phyloP scores from a whole-genome alignment of 148 eudicot genomes.

The Fagopyrum tataricum region DNA sequence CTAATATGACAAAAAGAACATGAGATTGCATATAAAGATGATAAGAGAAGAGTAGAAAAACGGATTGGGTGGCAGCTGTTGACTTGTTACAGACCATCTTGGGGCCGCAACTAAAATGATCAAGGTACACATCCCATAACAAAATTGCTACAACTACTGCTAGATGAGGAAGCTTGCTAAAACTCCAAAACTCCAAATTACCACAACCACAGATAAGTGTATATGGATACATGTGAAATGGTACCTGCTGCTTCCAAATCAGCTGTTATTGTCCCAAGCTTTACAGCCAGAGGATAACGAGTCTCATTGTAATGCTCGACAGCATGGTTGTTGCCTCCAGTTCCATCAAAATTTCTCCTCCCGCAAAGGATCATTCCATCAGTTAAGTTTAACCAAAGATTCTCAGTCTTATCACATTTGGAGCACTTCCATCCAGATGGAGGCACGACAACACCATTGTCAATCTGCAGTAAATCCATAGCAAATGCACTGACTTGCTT shows the following conservation, averaged over 20 bases:
- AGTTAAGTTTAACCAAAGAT: slow-evolving; percentile 89
- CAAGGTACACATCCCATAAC: too few relatives aligned
- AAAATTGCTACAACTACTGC: too few relatives aligned
- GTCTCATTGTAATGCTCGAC: slow-evolving; percentile 72
- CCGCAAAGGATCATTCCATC: slow-evolving; percentile 96
- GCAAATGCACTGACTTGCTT: slow-evolving; percentile 74
- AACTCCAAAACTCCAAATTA: background rate
- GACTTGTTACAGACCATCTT: background rate
- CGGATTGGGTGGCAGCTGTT: background rate
- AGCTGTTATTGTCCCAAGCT: slow-evolving; percentile 92
- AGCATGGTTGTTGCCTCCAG: slow-evolving; percentile 95
- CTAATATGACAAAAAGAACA: slow-evolving; percentile 12
- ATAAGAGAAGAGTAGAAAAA: background rate
- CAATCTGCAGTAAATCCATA: slow-evolving; percentile 56
- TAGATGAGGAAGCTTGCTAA: too few relatives aligned
- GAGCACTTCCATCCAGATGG: slow-evolving; percentile 95
- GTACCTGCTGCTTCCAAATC: slow-evolving; percentile 95
- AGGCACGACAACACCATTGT: slow-evolving; percentile 64
- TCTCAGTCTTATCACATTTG: slow-evolving; percentile 87
- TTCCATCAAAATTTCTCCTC: slow-evolving; percentile 94
- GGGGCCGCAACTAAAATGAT: too few relatives aligned
- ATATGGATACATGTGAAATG: background rate
- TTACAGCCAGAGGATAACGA: slow-evolving; percentile 78
- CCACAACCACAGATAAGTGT: background rate
- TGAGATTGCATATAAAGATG: background rate